Evolutionary conservation across 164 flowering plant genomes (phyloP), one percentile per base, ranked within the genome.

Genomic region (Vitis riparia): DNA sequence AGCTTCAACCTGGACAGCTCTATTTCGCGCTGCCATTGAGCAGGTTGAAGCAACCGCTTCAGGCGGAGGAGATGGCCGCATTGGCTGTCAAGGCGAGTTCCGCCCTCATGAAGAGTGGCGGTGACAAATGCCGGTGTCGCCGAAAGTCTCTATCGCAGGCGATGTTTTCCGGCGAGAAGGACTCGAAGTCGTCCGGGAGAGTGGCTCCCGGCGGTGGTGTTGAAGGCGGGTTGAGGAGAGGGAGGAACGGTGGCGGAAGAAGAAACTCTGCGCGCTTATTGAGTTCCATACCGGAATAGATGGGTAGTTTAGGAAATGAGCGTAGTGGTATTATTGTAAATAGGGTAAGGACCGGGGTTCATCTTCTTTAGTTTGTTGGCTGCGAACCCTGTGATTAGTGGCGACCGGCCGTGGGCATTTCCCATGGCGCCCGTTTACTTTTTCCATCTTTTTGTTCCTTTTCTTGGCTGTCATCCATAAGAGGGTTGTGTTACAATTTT

Each of bases 71-170:
- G 59, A 88, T 94, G 91, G 98, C 98, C 2, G 94, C 97, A 68
- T 79, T 94, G 85, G 98, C 99, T 1, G 98, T 90, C 0, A 89
- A 88, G 66, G 98, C 99, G 8, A 92, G 90, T 75, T 71, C 87
- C 8, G 87, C 85, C 0, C 68, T 89, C 59, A 72, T 76, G 75
- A 84, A 81, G 49, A 72, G 79, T 50, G 77, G 55, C 12, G 74
- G 64, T 0, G 79, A 81, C 7, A 80, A 80, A 70, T 78, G 70
- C 60, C 76, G 81, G 48, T 76, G 77, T 57, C 67, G 84, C 47
- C 71, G 73, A 61, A 78, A 68, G 32, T 9, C 51, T 15, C 55
- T 73, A 53, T 56, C 66, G 13, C 65, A 71, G 67, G 23, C 58
- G 13, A 52, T 49, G 48, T 59, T 68, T 17, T 51, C 75, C 10